Base-by-base conservation (phyloP, 306 rosid species). In the Quercus alba region DNA sequence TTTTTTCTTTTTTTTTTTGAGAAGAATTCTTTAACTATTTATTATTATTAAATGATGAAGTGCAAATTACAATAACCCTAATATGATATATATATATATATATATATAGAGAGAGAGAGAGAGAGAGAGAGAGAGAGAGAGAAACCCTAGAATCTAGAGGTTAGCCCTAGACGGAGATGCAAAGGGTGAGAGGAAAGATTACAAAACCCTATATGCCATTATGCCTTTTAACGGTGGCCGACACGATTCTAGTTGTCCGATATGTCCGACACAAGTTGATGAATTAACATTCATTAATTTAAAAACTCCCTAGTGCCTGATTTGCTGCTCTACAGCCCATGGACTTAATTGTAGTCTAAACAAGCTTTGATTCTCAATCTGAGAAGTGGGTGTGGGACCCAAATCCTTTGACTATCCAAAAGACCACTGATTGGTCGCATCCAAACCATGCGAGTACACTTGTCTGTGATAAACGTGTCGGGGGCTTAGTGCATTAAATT, bases 221-320 rank as follows among this genome's bases (percentile, higher is more conserved):
- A 19, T 6, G 28, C 74, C 73, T 77, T 73, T 63, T n/a, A 70
- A 78, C 76, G 80, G 69, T 75, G 83, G 86, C 74, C 80, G 82
- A 79, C 83, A 83, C 10, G 83, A 83, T 83, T 78, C 77, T 75
- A 77, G 77, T 41, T 44, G 63, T 23, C 76, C 55, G 61, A 74
- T 58, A 5, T 51, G 56, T 51, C 72, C 71, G 56, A 78, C 82
- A 66, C 5, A 77, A 41, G 13, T 77, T 77, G 75, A 72, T 82
- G 72, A 63, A 57, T 11, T 11, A 78, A 25, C 46, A 23, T 70
- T 35, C 59, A 70, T 38, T 70, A 9, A 78, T 78, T 70, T 56
- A 23, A 70, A 33, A 31, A 33, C 5, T 9, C 11, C 6, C 9
- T 1, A 56, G 28, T 10, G 21, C 23, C 26, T n/a, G n/a, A 31